Evolutionary conservation across 2,329 filamentous ascomycete genomes (phyloP), one percentile per base, ranked within the genome.

Genomic region (Fusarium verticillioides): DNA sequence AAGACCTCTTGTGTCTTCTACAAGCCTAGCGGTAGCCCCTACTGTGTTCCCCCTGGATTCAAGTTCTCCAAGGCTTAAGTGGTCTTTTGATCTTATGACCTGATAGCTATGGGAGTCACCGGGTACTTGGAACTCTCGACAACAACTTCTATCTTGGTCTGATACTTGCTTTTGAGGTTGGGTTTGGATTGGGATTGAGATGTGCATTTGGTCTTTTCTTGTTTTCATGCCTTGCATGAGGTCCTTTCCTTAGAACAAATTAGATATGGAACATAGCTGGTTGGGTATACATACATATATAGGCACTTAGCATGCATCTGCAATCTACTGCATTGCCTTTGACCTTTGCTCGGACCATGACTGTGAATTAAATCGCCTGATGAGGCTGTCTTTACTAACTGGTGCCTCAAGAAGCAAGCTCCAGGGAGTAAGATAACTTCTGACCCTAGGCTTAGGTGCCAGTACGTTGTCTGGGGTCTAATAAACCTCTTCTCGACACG

Each of bases 1-100:
- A 72, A 81, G 57, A 82, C 81, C 21, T 42, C 72, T 42, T 83
- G 82, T 77, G 78, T 79, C 77, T 83, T 83, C 78, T 78, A 80
- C 36, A 42, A 43, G 77, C 40, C 71, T 44, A 83, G 78, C 77
- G 57, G 68, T 53, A 82, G 80, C 79, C 82, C 82, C 67, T 83
- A 83, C 81, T 83, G 82, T 58, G 79, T 84, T 11, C 80, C 80
- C 18, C 74, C 79, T 40, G 66, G 70, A 56, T 82, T 78, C 78
- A 58, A 77, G 66, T 75, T 80, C 72, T 74, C 77, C 47, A 66
- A 76, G 71, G 63, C 61, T 52, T 73, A 74, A 58, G 60, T 36
- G 40, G 42, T 28, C 11, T 21, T n/a, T 36, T 21, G 52, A 43
- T 36, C 42, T 11, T 5, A 23, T 32, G 49, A 34, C 23, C n/a